A percentile compares a stretch with the other conserved stretches of the same genome.
Conservation (phyloP, 495 filamentous ascomycete genomes). For the Aspergillus heteromorphus region DNA sequence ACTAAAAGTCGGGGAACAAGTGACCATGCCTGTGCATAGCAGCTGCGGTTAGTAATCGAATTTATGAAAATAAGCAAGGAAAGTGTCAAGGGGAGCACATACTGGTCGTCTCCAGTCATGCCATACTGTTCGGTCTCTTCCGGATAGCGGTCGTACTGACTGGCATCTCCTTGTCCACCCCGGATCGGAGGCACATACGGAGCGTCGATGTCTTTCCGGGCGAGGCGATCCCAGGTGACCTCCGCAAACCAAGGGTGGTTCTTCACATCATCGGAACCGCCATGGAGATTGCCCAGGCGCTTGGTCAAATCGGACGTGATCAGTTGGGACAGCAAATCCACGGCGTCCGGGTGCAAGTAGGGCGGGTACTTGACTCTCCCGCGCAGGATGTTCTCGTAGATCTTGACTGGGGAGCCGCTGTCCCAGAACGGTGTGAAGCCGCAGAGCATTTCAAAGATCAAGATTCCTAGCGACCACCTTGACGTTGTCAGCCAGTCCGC, state of each 20-base stretch:
- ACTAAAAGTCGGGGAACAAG: conserved; percentile 69
- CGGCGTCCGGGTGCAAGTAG: conserved; percentile 90
- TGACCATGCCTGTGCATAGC: conserved; percentile 53
- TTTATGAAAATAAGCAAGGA: neutral
- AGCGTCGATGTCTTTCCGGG: conserved; percentile 94
- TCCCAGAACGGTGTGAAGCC: conserved; percentile 99
- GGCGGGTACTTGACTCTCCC: conserved; percentile 92
- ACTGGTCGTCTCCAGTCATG: conserved; percentile 70
- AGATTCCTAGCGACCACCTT: conserved; percentile 97
- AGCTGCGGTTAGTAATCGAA: conserved; percentile 10
- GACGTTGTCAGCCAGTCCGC: neutral
- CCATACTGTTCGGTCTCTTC: conserved; percentile 95
- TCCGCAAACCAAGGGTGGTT: conserved; percentile 93
- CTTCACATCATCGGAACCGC: conserved; percentile 91
- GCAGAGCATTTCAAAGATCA: conserved; percentile 99
- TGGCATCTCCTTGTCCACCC: conserved; percentile 88
- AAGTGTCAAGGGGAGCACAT: conserved; percentile 38
- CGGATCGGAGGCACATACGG: conserved; percentile 96
- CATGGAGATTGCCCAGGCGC: conserved; percentile 87
- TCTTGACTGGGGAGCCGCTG: conserved; percentile 93
- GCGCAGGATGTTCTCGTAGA: conserved; percentile 96
- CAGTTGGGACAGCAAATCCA: conserved; percentile 82
- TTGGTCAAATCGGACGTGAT: conserved; percentile 96
- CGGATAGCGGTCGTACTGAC: conserved; percentile 96
- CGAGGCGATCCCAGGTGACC: conserved; percentile 93